Base-by-base conservation (phyloP, 495 filamentous ascomycete species). In the Aspergillus cavernicola region DNA sequence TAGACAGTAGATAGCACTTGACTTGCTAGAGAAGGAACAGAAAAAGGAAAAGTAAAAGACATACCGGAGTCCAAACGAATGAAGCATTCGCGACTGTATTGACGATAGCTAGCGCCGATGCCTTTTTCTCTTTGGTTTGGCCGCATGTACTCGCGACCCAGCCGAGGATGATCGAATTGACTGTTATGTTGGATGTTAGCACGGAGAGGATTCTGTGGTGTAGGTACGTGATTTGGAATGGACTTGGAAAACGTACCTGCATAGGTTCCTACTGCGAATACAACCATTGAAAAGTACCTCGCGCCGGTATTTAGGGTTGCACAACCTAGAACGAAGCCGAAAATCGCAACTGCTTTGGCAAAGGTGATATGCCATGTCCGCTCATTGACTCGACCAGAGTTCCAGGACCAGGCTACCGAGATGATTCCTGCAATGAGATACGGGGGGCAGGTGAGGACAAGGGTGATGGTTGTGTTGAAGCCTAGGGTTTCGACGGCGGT, bases 81-180 rank as follows among this genome's bases (percentile, higher is more conserved):
- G 70, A 73, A 18, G 69, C 60, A 59, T 83, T 82, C 3, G 74
- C 76, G 39, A 81, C 63, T 49, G 78, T 78, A 57, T 81, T 83
- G 36, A 75, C 74, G 49, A 83, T 80, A 22, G 78, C 75, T 13
- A 85, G 64, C 13, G 71, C 63, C 8, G 68, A 74, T 7, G 79
- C 76, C 15, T 78, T 70, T 56, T 70, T 70, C 58, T 70, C 69
- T 54, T 57, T 59, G 1, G 60, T 63, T 33, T 63, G 56, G 7
- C 60, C 60, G 44, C 59, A 63, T 20, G 59, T 61, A 48, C 54
- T 57, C 39, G 50, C 48, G 10, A 61, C 58, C 58, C 58, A 61
- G 22, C 58, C 58, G n/a, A 61, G 50, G 23, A 61, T 51, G 19
- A 61, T 57, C 22, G 50, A 55, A 46, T 61, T 61, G n/a, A 61